phyloP scores from a whole-genome alignment of 495 filamentous ascomycete genomes.

The Talaromyces trachyspermus region DNA sequence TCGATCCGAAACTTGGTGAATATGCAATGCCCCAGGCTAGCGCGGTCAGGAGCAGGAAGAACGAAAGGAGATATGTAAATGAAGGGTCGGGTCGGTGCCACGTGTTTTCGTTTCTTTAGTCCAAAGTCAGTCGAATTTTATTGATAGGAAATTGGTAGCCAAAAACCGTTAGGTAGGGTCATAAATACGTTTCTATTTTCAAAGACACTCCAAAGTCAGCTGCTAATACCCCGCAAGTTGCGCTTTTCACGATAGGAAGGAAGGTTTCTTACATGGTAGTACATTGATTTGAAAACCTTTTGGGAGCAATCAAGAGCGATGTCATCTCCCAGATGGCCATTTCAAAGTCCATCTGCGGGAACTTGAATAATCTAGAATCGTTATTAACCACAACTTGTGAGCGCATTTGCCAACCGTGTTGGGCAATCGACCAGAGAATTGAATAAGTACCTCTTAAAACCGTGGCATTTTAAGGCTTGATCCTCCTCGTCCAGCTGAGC shows the following conservation, averaged over 20 bases:
- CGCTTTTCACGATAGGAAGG: too few species aligned
- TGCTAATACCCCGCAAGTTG: too few species aligned
- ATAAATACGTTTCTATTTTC: slow-evolving; percentile 5
- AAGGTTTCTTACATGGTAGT: slow-evolving; percentile 55
- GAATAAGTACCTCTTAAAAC: slow-evolving; percentile 41
- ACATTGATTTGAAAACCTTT: slow-evolving; percentile 73
- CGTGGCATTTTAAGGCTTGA: slow-evolving; percentile 51
- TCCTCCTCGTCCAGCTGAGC: slow-evolving; percentile 17
- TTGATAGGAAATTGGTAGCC: not conserved
- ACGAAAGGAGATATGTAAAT: slow-evolving; percentile 69
- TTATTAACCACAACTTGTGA: too few species aligned
- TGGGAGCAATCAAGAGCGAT: slow-evolving; percentile 61
- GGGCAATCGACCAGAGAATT: too few species aligned
- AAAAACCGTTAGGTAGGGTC: too few species aligned
- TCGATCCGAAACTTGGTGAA: slow-evolving; percentile 45
- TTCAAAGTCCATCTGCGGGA: slow-evolving; percentile 64
- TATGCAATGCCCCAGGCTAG: slow-evolving; percentile 70
- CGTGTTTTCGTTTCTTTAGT: slow-evolving; percentile 66
- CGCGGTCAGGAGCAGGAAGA: slow-evolving; percentile 66
- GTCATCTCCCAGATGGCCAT: slow-evolving; percentile 81
- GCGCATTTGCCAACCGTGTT: too few species aligned
- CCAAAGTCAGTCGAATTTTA: slow-evolving; percentile 10
- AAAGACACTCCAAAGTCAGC: too few species aligned
- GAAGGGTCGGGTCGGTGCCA: slow-evolving; percentile 72
- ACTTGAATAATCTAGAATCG: slow-evolving; percentile 57